Evolutionary conservation across 2,329 filamentous ascomycete species (phyloP).

Genomic region (Ilyonectria destructans): DNA sequence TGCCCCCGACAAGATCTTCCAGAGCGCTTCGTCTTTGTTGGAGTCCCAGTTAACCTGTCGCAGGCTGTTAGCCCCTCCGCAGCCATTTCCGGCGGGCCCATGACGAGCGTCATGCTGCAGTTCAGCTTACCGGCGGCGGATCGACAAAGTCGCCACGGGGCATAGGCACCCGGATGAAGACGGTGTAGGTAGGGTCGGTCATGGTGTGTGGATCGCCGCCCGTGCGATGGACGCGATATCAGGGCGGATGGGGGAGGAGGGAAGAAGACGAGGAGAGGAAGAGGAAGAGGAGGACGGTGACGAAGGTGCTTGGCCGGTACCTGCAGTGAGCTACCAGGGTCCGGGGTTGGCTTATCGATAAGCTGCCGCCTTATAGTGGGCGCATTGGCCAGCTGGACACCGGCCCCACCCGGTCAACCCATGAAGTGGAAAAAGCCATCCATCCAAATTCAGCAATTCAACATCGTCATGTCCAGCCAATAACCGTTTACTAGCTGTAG

Average conservation of each 20-base stretch:
- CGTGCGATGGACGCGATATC: constrained; percentile 20
- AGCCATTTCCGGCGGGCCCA: constrained; percentile 33
- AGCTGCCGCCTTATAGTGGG: constrained; percentile 26
- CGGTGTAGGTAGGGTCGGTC: constrained; percentile 76
- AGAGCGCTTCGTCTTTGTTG: constrained; percentile 88
- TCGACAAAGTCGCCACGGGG: constrained; percentile 90
- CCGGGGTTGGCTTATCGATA: constrained; percentile 39
- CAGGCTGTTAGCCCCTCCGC: constrained; percentile 42
- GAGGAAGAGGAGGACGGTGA: constrained; percentile 31
- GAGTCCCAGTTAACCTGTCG: constrained; percentile 88
- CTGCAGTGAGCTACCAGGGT: constrained; percentile 27
- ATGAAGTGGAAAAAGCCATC: constrained; percentile 1
- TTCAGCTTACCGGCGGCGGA: constrained; percentile 80
- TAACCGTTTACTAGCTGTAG: neutral
- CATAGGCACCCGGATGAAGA: constrained; percentile 93
- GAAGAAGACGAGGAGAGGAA: constrained; percentile 33
- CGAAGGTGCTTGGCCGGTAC: constrained; percentile 36
- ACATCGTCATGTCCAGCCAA: neutral
- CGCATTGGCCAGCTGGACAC: constrained; percentile 19
- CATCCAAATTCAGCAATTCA: neutral
- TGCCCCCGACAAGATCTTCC: constrained; percentile 89
- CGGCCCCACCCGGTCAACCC: constrained; percentile 4
- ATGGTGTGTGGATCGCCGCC: constrained; percentile 50
- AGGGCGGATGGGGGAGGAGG: constrained; percentile 35
- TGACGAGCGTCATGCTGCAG: constrained; percentile 34